Conservation (phyloP, 2,329 filamentous ascomycete genomes). For the Aspergillus phoenicis region DNA sequence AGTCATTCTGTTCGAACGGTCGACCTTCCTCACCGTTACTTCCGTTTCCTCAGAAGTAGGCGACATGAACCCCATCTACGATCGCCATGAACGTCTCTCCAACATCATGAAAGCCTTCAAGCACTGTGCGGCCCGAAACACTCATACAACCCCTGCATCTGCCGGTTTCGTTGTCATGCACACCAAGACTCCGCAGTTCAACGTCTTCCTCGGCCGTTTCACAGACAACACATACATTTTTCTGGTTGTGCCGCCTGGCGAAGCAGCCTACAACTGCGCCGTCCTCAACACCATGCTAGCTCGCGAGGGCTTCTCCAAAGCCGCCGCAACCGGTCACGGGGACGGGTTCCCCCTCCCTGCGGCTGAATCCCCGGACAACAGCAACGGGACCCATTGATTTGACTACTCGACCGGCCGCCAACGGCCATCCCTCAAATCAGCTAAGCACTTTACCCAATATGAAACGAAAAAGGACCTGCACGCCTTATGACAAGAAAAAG, state of each 20-base stretch:
- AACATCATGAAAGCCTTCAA: constrained; percentile 99
- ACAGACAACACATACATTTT: constrained; percentile 98
- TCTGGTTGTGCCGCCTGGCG: constrained; percentile 85
- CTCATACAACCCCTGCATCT: constrained; percentile 46
- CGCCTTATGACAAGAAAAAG: background rate
- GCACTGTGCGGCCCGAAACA: constrained; percentile 62
- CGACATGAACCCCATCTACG: constrained; percentile 79
- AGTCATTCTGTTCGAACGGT: constrained; percentile 90
- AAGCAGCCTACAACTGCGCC: constrained; percentile 87
- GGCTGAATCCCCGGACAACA: constrained; percentile 31
- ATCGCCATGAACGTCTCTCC: constrained; percentile 90
- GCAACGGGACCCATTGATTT: constrained; percentile 5
- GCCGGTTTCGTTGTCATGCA: constrained; percentile 51
- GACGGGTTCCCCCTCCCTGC: constrained; percentile 46
- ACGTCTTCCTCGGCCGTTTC: constrained; percentile 91
- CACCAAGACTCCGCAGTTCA: constrained; percentile 66
- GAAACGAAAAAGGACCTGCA: background rate
- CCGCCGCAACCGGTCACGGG: constrained; percentile 53
- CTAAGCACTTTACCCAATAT: constrained; percentile 4
- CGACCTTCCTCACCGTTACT: constrained; percentile 94
- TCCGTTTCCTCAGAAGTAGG: constrained; percentile 79
- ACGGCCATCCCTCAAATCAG: background rate
- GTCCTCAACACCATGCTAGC: constrained; percentile 89
- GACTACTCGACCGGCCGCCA: background rate
- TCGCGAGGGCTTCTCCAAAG: constrained; percentile 74